Evolutionary conservation across 164 flowering plant species (phyloP).

Genomic region (Vitis cinerea): DNA sequence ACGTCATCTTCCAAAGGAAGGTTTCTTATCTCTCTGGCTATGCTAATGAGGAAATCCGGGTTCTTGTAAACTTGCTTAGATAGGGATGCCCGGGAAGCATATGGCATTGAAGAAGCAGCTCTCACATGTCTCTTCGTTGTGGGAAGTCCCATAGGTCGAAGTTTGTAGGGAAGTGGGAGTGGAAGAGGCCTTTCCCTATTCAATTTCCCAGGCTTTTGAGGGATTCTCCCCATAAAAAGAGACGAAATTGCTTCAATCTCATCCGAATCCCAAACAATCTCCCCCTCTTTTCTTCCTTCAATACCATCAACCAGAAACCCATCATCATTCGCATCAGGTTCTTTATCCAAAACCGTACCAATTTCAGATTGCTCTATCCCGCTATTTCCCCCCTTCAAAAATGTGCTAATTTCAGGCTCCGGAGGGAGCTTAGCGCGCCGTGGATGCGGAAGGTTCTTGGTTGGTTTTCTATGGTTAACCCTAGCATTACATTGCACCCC

Average conservation of each 20-base stretch:
- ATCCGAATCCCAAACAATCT: constrained; percentile 56
- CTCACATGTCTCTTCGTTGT: constrained; percentile 47
- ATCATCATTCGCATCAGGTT: constrained; percentile 1
- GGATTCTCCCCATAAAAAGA: constrained; percentile 77
- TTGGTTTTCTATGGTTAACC: constrained; percentile 22
- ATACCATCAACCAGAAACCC: not conserved
- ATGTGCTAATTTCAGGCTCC: constrained; percentile 23
- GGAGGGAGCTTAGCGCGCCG: constrained; percentile 39
- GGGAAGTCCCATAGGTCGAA: constrained; percentile 75
- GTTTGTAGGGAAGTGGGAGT: constrained; percentile 73
- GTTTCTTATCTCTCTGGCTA: constrained; percentile 71
- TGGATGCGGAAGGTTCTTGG: constrained; percentile 46
- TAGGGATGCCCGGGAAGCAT: constrained; percentile 35
- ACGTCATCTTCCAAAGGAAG: constrained; percentile 56
- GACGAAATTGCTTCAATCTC: constrained; percentile 85
- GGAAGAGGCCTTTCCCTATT: constrained; percentile 74
- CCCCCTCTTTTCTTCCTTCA: constrained; percentile 17
- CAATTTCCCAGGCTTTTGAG: constrained; percentile 79
- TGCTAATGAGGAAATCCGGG: constrained; percentile 56
- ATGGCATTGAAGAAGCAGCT: constrained; percentile 16
- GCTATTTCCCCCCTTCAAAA: constrained; percentile 20
- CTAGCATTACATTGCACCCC: constrained; percentile 2
- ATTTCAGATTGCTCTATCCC: constrained; percentile 2
- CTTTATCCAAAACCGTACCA: not conserved
- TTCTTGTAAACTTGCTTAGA: constrained; percentile 57